A percentile compares a stretch with the other conserved stretches of the same genome.
Conservation (phyloP, 2,329 filamentous ascomycete species). For the Anisogramma anomala region DNA sequence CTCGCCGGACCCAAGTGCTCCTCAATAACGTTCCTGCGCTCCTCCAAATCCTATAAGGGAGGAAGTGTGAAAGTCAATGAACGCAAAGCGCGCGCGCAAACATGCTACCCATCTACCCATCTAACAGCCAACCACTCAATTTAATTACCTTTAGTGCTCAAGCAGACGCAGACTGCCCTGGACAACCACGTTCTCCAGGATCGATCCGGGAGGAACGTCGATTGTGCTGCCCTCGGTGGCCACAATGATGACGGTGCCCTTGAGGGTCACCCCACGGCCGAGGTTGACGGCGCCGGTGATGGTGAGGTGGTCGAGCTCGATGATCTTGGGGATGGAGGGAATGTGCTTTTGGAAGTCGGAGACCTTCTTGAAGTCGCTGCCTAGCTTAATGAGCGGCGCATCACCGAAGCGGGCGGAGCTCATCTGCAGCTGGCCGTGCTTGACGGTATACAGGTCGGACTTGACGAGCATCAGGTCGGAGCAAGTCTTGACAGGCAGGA, state of each 20-base stretch:
- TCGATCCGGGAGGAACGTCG: conserved; percentile 89
- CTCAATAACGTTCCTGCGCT: no score
- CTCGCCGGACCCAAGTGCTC: no score
- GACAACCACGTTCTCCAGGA: conserved; percentile 97
- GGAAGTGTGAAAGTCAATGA: neutral
- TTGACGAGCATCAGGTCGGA: conserved; percentile 99
- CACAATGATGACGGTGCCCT: conserved; percentile 98
- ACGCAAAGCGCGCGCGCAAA: no score
- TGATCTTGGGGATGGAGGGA: conserved; percentile 76
- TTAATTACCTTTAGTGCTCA: conserved; percentile 44
- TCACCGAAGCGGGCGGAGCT: conserved; percentile 94
- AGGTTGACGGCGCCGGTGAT: conserved; percentile 97
- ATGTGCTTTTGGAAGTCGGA: conserved; percentile 90
- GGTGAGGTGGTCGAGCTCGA: conserved; percentile 88
- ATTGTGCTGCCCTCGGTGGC: conserved; percentile 97
- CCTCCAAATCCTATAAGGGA: neutral
- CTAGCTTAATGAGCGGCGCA: conserved; percentile 96
- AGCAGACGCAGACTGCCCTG: conserved; percentile 80
- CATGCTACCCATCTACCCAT: no score
- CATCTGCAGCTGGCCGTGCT: conserved; percentile 96
- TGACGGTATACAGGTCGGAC: conserved; percentile 95
- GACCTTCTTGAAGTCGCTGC: conserved; percentile 99
- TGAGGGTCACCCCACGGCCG: conserved; percentile 86
- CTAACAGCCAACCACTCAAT: no score
- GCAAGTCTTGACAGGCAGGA: conserved; percentile 99